Base-by-base conservation (phyloP, 768 basidiomycete genomes). In the Kwoniella bestiolae region DNA sequence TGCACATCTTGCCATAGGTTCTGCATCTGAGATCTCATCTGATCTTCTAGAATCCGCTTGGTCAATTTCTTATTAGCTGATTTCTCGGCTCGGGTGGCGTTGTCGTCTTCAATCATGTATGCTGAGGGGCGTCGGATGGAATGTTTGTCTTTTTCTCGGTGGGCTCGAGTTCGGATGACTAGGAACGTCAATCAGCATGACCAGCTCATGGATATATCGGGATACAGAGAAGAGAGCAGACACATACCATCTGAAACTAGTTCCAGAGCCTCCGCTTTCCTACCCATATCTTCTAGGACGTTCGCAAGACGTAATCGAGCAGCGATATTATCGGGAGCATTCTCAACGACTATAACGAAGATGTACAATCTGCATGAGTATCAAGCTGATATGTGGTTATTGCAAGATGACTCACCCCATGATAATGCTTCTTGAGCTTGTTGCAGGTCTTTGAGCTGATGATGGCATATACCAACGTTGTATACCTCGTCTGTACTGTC, bases 251-350 rank as follows among this genome's bases (percentile, higher is more conserved):
- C 86, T 56, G 89, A 89, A 14, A 94, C 90, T 0, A 96, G 82
- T 6, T 90, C 88, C 0, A 96, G 84, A 0, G 95, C 95, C 74
- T 89, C 89, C 16, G 87, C 84, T 1, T 90, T 88, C 68, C 93
- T 87, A 47, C 90, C 88, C 69, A 89, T 82, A 11, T 91, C 87
- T 79, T 99, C 95, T 69, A 92, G 91, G 14, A 94, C 87, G 68
- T 91, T 91, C 0, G 94, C 95, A 0, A 97, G 85, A 67, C 91
- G 90, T 86, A 94, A 88, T 79, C 92, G 93, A 28, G 89, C 89
- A 29, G 94, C 91, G 72, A 88, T 87, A 70, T 91, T 86, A 0
- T 85, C 84, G 0, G 91, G 89, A 76, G 94, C 90, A 1, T 86
- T 86, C 3, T 85, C 83, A 18, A 90, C 84, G 31, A 94, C 94